phyloP scores from a whole-genome alignment of 2,329 filamentous ascomycete genomes.

The Grosmannia clavigera region DNA sequence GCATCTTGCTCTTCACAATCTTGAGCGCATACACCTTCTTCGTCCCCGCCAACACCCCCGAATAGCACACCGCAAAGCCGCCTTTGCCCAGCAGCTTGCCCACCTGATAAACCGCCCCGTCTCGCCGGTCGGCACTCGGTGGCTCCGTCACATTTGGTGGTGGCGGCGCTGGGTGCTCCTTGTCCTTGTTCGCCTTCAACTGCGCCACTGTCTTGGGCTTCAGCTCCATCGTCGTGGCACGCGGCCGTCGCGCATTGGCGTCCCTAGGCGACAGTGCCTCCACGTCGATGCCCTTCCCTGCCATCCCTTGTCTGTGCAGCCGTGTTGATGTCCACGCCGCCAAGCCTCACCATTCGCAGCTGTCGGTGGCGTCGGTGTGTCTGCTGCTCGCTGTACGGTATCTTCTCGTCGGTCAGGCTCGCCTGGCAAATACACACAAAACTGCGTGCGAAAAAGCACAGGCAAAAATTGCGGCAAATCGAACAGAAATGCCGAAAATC shows the following conservation, averaged over 20 bases:
- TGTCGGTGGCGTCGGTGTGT: background rate
- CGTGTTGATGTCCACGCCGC: background rate
- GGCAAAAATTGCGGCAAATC: too few species aligned
- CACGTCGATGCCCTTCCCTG: conserved; percentile 40
- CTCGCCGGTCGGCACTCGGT: conserved; percentile 53
- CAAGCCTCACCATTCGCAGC: background rate
- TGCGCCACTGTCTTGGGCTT: conserved; percentile 41
- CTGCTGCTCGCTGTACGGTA: too few species aligned
- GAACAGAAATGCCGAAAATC: too few species aligned
- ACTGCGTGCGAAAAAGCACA: too few species aligned
- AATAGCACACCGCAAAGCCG: conserved; percentile 72
- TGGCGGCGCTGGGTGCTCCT: conserved; percentile 55
- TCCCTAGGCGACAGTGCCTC: conserved; percentile 55
- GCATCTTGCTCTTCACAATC: conserved; percentile 75
- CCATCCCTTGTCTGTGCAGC: conserved; percentile 18
- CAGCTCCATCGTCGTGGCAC: conserved; percentile 30
- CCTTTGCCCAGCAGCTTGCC: conserved; percentile 67
- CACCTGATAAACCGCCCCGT: conserved; percentile 62
- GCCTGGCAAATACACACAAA: background rate
- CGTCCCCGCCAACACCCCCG: conserved; percentile 52
- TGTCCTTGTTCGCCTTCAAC: conserved; percentile 46
- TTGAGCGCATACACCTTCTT: conserved; percentile 64
- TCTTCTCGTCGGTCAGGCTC: background rate
- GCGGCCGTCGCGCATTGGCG: conserved; percentile 46
- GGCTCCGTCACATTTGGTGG: conserved; percentile 47